Base-by-base conservation (phyloP, 768 basidiomycete genomes). In the Lactifluus volemus region DNA sequence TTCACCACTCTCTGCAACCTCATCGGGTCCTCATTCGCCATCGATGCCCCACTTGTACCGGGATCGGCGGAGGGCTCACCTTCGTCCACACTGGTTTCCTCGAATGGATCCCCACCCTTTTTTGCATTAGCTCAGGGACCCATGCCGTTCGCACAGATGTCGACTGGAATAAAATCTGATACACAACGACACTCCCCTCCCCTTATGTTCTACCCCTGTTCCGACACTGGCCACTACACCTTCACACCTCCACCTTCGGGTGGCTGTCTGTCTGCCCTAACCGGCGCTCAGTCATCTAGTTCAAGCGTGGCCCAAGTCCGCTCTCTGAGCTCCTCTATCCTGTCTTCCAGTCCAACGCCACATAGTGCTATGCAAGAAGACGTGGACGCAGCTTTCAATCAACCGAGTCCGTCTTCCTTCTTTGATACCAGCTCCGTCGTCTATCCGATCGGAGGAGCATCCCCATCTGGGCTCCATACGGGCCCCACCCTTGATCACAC, bases 1-100 rank as follows among this genome's bases (percentile, higher is more conserved):
- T 15, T 65, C 65, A 0, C 65, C 65, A 11, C 47, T 58, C 47
- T 66, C 65, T 25, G 63, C 63, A 21, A n/a, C 60, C 8, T 58
- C 63, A 19, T 66, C 65, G 8, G 39, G 52, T 29, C 52, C 65
- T 39, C 65, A 65, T 36, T 66, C 65, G 17, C 63, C 19, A 39
- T 48, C 15, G 65, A 64, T 17, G 59, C 52, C 5, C 47, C 53
- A 11, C 19, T 54, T 10, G 15, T 49, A 17, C 41, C 65, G n/a
- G 36, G 52, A 3, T 64, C 63, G 19, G 54, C 45, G 6, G 55
- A 58, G 30, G 48, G 58, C 9, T 65, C 65, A 2, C 65, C 65
- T 36, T 64, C 65, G 42, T 65, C 64, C 25, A 56, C 60, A 25
- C 30, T 57, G 7, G 49, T 63, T 42, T 58, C 61, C 44, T 55